phyloP scores from a whole-genome alignment of 2,329 filamentous ascomycete species.

The Penicillium crustosum region DNA sequence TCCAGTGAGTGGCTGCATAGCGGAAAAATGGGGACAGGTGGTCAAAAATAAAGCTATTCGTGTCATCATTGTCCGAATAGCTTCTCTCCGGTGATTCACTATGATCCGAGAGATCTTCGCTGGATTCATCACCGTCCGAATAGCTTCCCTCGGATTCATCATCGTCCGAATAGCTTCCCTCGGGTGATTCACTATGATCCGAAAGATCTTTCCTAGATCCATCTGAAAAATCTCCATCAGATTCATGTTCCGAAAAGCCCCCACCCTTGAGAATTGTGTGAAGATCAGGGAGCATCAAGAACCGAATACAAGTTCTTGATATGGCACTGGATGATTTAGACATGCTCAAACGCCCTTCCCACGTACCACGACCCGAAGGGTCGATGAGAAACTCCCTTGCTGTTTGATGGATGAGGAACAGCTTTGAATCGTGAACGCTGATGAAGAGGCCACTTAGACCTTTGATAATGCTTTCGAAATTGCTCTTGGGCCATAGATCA shows the following conservation, averaged over 20 bases:
- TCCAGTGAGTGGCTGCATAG: not conserved
- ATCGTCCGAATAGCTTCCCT: no score
- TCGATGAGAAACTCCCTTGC: not conserved
- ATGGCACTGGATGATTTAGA: not conserved
- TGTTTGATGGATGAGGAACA: not conserved
- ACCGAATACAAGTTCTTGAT: not conserved
- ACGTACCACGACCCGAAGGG: not conserved
- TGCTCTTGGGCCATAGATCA: not conserved
- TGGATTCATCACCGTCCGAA: no score
- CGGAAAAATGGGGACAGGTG: not conserved
- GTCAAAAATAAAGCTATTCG: not conserved
- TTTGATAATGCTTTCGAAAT: not conserved
- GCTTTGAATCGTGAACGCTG: not conserved
- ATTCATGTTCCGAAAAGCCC: not conserved
- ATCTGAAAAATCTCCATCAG: not conserved
- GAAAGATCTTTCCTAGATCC: no score
- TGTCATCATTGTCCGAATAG: no score
- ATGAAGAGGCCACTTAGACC: not conserved
- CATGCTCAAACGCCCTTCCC: not conserved
- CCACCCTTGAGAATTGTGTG: no score
- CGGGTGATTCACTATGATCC: no score
- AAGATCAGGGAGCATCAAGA: not conserved
- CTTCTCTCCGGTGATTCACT: no score
- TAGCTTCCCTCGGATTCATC: no score
- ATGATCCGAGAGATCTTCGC: no score